These are phyloP conservation scores for Blastobotrys mokoenaii DNA, from an alignment of 805 yeast species.

Conservation along the genomic window DNA sequence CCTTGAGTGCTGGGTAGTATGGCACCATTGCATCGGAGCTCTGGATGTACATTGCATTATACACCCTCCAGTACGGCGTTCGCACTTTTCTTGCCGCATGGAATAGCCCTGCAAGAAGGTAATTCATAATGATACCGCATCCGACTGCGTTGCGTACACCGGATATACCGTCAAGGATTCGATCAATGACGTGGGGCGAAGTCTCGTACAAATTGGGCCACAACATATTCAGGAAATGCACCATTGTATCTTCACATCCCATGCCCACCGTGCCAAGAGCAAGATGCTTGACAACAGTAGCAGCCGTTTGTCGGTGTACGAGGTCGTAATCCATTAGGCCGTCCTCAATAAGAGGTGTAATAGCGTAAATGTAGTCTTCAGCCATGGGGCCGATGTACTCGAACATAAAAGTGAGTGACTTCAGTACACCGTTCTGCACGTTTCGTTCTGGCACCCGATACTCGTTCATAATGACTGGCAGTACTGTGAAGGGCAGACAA, in stretches of 20 bases:
- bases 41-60: slow-evolving; percentile 68
- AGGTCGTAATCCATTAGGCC: slow-evolving; percentile 85
- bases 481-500: slow-evolving; percentile 85
- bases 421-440: slow-evolving; percentile 91
- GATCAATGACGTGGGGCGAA: slow-evolving; percentile 85
- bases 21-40: slow-evolving; percentile 73
- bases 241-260: slow-evolving; percentile 72
- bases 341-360: slow-evolving; percentile 74
- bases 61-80: slow-evolving; percentile 75
- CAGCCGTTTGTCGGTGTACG: slow-evolving; percentile 93
- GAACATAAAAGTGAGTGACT: slow-evolving; percentile 82
- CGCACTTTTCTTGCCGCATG: slow-evolving; percentile 91
- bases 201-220: slow-evolving; percentile 90
- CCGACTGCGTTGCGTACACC: slow-evolving; percentile 69
- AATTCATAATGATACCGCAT: slow-evolving; percentile 61
- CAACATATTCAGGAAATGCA: slow-evolving; percentile 71
- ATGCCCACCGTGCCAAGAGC: slow-evolving; percentile 70
- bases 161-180: slow-evolving; percentile 75
- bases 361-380: slow-evolving; percentile 71
- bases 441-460: slow-evolving; percentile 85
- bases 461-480: slow-evolving; percentile 94
- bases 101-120: slow-evolving; percentile 80
- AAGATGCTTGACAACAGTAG: slow-evolving; percentile 74
- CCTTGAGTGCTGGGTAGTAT: slow-evolving; percentile 48
- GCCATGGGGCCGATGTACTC: slow-evolving; percentile 83